Conservation (phyloP, 164 flowering plant species). For the Vitis cinerea region DNA sequence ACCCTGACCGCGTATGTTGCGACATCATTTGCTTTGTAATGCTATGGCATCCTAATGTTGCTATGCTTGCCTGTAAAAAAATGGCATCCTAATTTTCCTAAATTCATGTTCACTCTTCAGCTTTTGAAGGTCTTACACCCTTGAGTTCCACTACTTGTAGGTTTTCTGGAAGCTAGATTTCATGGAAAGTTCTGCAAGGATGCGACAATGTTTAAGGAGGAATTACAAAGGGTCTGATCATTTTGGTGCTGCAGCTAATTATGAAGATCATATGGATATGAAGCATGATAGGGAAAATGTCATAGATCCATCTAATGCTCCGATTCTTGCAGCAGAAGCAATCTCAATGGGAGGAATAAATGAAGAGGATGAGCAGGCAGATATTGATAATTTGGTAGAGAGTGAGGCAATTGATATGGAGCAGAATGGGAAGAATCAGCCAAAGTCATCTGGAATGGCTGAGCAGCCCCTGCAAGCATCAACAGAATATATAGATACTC, state of each 20-base stretch:
- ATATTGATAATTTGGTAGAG: constrained; percentile 37
- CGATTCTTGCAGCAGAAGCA: constrained; percentile 79
- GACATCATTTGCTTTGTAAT: background rate
- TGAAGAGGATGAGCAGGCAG: constrained; percentile 76
- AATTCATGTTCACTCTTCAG: background rate
- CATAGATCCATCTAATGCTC: constrained; percentile 56
- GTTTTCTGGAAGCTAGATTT: constrained; percentile 92
- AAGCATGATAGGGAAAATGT: constrained; percentile 37
- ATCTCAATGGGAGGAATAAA: constrained; percentile 56
- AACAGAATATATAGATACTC: constrained; percentile 35
- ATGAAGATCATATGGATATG: constrained; percentile 51
- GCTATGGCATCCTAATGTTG: no score
- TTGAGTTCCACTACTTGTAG: constrained; percentile 30
- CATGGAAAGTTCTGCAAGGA: constrained; percentile 91
- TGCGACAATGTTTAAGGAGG: constrained; percentile 81
- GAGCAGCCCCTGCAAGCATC: constrained; percentile 37
- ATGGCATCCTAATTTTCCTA: no score
- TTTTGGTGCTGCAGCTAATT: constrained; percentile 88
- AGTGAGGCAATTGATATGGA: constrained; percentile 30
- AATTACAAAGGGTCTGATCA: constrained; percentile 84
- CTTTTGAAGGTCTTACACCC: background rate
- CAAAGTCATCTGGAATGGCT: constrained; percentile 31
- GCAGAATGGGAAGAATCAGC: constrained; percentile 36
- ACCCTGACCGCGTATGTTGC: constrained; percentile 58
- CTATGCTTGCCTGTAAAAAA: no score